Base-by-base conservation (phyloP, 495 filamentous ascomycete genomes). In the Penicillium pulvis region DNA sequence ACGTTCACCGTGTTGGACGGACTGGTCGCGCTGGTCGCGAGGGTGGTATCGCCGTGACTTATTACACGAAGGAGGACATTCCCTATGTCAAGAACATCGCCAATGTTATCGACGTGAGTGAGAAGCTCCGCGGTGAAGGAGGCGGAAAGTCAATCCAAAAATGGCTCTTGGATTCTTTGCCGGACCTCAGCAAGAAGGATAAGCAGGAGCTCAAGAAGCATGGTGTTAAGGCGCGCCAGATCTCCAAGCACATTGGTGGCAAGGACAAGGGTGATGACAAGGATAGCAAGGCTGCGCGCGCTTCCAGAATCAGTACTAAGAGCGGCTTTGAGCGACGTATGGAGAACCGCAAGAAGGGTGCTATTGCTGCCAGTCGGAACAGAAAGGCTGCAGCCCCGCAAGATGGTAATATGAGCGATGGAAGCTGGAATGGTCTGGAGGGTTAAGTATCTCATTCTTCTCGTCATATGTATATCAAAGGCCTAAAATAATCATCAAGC, bases 61-160 rank as follows among this genome's bases (percentile, higher is more conserved):
- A 93, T 57, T 98, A 96, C 65, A 98, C 94, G 0, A 91, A 94
- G 68, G 94, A 96, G 50, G 94, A 98, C 69, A 86, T 97, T 23
- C 86, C 88, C 2, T 91, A 92, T 62, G 83, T 98, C 17, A 97
- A 94, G 78, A 89, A 83, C 57, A 89, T 98, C 39, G 93, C 92
- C 39, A 96, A 96, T 65, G 89, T 97, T 8, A 97, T 98, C 63
- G 82, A 90, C 6, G 83, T 83, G 30, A 90, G 90, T 62, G 90
- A 97, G 76, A 90, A 86, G 73, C 73, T 77, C 16, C 72, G 75
- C 20, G 76, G 74, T 0, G 70, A 65, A 10, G 60, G 67, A 0
- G 83, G 78, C 51, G 69, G 72, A 4, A 77, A 74, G 2, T 78
- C 81, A 9, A 81, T 96, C 39, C 86, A 91, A 63, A 86, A 90